phyloP scores from a whole-genome alignment of 306 rosid species.

The Glycyrrhiza uralensis region DNA sequence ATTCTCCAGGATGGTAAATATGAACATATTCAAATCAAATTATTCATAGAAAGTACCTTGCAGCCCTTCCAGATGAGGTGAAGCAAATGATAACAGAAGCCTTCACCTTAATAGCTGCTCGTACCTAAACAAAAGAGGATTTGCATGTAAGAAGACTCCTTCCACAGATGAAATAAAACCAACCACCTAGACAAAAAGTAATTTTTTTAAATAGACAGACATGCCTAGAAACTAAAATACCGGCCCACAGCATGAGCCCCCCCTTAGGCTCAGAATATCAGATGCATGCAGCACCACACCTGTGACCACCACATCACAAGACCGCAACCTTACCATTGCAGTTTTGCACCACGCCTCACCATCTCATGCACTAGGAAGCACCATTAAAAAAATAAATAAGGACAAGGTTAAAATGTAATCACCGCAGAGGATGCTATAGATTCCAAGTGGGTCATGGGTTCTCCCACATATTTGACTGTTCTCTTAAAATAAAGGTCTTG shows the following conservation, averaged over 20 bases:
- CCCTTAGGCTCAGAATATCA: neutral
- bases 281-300: neutral
- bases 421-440: constrained; percentile 99
- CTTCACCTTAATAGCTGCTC: constrained; percentile 99
- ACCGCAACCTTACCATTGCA: neutral
- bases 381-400: neutral
- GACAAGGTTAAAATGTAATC: constrained; percentile 16
- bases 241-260: neutral
- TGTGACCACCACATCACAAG: neutral
- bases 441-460: constrained; percentile 98
- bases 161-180: constrained; percentile 6
- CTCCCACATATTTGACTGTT: constrained; percentile 91
- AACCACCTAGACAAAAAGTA: neutral
- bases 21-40: neutral
- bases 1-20: neutral
- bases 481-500: constrained; percentile 93
- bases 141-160: constrained; percentile 15
- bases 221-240: neutral
- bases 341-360: neutral
- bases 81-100: constrained; percentile 96
- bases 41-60: constrained; percentile 54
- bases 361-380: constrained; percentile 13
- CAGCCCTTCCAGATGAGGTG: constrained; percentile 98
- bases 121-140: constrained; percentile 57
- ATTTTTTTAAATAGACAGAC: neutral